Percentiles rank a stretch among this genome's conserved stretches.
Conservation (phyloP, 106 monocot genomes). For the Dendrobium nobile region DNA sequence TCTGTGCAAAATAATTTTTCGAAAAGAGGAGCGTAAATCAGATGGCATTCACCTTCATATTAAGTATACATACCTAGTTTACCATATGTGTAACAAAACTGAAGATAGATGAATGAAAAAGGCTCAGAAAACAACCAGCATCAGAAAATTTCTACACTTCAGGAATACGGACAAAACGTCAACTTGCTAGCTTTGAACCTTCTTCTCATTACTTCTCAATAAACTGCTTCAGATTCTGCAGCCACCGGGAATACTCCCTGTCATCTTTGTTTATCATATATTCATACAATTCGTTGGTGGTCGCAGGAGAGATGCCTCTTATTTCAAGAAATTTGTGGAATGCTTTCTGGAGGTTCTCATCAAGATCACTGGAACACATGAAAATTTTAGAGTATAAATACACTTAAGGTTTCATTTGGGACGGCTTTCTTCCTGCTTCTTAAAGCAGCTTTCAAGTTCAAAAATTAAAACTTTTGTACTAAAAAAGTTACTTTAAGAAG, state of each 20-base stretch:
- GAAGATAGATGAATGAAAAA: neutral
- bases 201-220: slow-evolving; percentile 18
- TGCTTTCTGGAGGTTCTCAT: slow-evolving; percentile 64
- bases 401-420: neutral
- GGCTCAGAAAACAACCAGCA: neutral
- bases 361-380: slow-evolving; percentile 35
- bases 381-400: neutral
- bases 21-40: no score
- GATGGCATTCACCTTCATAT: no score
- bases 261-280: slow-evolving; percentile 80
- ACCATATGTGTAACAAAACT: neutral
- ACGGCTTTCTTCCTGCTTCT: no score
- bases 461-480: no score
- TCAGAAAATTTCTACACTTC: neutral
- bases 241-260: slow-evolving; percentile 56
- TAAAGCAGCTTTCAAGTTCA: no score
- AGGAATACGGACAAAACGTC: neutral
- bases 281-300: slow-evolving; percentile 49
- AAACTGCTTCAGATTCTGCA: slow-evolving; percentile 48
- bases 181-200: neutral
- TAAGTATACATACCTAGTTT: no score
- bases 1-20: no score
- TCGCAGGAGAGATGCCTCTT: slow-evolving; percentile 44
- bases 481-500: no score
- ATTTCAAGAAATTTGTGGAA: slow-evolving; percentile 54